phyloP scores from a whole-genome alignment of 495 filamentous ascomycete species.

The Podospora pseudocomata region DNA sequence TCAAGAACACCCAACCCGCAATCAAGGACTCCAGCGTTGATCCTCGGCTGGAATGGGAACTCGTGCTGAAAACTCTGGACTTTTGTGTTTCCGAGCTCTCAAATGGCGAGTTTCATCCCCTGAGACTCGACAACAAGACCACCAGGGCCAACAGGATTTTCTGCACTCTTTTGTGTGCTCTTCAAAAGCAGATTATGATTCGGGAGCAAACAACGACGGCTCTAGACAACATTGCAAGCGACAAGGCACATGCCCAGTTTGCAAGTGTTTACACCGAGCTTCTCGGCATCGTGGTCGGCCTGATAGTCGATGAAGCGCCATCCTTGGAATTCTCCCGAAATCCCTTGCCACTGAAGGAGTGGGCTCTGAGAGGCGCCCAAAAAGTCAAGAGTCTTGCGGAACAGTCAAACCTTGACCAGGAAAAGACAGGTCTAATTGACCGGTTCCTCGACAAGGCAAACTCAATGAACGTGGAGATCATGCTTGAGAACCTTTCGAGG shows the following conservation, averaged over 20 bases:
- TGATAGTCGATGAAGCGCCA: constrained; percentile 18
- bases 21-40: background rate
- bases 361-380: background rate
- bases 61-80: constrained; percentile 3
- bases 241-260: constrained; percentile 9
- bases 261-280: constrained; percentile 23
- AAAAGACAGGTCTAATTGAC: background rate
- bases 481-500: background rate
- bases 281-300: constrained; percentile 19
- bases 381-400: background rate
- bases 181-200: background rate
- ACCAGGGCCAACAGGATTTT: constrained; percentile 13
- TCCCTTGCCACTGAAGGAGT: background rate
- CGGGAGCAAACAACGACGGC: no score
- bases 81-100: constrained; percentile 15
- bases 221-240: background rate
- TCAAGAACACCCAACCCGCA: constrained; percentile 17
- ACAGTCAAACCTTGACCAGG: background rate
- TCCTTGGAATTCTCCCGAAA: background rate
- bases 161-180: constrained; percentile 19
- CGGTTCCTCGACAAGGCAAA: background rate
- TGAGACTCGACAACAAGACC: background rate
- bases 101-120: background rate
- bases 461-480: background rate
- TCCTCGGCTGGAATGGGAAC: background rate